Evolutionary conservation across 2,329 filamentous ascomycete species (phyloP), one percentile per base, ranked within the genome.

Genomic region (Alternaria solani): DNA sequence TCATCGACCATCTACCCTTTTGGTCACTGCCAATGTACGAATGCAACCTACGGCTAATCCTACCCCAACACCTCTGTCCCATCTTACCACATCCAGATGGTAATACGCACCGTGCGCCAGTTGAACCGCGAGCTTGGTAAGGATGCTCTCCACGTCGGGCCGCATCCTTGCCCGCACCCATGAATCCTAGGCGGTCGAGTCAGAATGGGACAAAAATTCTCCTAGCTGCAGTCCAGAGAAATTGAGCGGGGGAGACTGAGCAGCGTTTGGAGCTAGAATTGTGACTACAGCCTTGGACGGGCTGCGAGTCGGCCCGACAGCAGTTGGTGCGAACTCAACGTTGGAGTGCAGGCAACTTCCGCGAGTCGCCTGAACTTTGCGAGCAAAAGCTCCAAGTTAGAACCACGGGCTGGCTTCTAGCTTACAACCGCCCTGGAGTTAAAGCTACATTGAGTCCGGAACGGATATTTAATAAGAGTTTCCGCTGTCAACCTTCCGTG

Each of bases 191-290:
- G 34, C 26, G 16, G 18, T 34, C 34, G 55, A 58, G 57, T 49
- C 51, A 55, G 38, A 2, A 14, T 11, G 38, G 32, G 16, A 26
- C 46, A 49, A 30, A 38, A 49, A 49, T 36, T 49, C 46, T 49
- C 46, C 46, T 49, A 49, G 46, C 46, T 36, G 46, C 46, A 36
- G 30, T 34, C 14, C 7, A 38, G 39, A 49, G 30, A 49, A 20
- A 49, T 49, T 36, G 32, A 49, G 46, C 32, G 30, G 46, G 46
- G 46, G 39, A 32, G 46, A n/a, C 39, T 49, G 18, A 20, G 44
- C 23, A n/a, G 32, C 23, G 44, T 49, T 59, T 36, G 23, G 12
- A 26, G 51, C 28, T 47, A 53, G 57, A 59, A 51, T 28, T 28
- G 36, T 20, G 39, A 36, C 28, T 51, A 12, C 44, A 55, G 39